Evolutionary conservation across 768 basidiomycete genomes (phyloP).

Genomic region (Lactarius indigo): DNA sequence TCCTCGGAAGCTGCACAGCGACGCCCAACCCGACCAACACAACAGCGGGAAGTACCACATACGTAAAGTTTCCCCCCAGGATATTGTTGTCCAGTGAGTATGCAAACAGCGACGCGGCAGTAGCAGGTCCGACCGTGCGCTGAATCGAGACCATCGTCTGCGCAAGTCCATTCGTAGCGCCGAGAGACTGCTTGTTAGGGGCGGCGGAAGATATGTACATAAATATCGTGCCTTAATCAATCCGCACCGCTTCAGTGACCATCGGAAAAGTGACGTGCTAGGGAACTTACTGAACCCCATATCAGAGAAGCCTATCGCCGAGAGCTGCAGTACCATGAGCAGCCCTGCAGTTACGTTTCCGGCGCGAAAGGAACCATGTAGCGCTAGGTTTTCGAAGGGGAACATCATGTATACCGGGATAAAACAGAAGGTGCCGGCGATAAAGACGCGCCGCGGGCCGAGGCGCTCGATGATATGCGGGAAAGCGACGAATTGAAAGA

Average conservation of each 20-base stretch:
- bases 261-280: too few species aligned
- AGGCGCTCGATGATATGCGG: slow-evolving; percentile 35
- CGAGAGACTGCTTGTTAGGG: slow-evolving; percentile 61
- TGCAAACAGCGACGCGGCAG: slow-evolving; percentile 62
- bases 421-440: slow-evolving; percentile 28
- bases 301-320: slow-evolving; percentile 3
- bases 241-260: slow-evolving; percentile 20
- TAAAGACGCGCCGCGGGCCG: slow-evolving; percentile 37
- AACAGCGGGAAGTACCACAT: not conserved
- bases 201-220: slow-evolving; percentile 64
- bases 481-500: slow-evolving; percentile 40
- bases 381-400: slow-evolving; percentile 25
- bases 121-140: slow-evolving; percentile 49
- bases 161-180: slow-evolving; percentile 59
- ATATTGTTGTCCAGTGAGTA: slow-evolving; percentile 47
- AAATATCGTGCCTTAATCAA: slow-evolving; percentile 54
- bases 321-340: slow-evolving; percentile 10
- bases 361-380: not conserved
- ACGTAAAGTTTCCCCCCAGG: slow-evolving; percentile 40
- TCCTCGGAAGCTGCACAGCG: slow-evolving; percentile 2
- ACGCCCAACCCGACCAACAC: not conserved
- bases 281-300: slow-evolving; percentile 17
- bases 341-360: not conserved
- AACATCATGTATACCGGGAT: slow-evolving; percentile 30
- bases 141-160: slow-evolving; percentile 38